These are phyloP conservation scores for Pseudopithomyces chartarum DNA, from an alignment of 2,329 filamentous ascomycete species.

Conservation along the genomic window DNA sequence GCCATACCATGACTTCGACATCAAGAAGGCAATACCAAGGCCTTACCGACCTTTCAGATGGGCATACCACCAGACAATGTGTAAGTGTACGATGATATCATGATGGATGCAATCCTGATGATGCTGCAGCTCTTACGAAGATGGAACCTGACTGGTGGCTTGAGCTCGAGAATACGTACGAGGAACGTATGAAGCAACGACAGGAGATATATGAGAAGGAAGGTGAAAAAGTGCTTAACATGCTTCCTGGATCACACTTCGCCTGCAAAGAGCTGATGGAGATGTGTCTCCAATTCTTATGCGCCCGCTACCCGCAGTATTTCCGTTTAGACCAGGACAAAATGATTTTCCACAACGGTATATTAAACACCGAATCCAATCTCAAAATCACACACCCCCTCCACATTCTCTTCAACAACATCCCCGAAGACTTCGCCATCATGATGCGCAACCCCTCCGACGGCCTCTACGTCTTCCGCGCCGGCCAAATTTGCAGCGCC, in stretches of 20 bases:
- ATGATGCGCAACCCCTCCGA: constrained; percentile 72
- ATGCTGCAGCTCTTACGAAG: constrained; percentile 69
- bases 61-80: constrained; percentile 91
- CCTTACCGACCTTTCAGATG: constrained; percentile 84
- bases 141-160: constrained; percentile 86
- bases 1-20: constrained; percentile 68
- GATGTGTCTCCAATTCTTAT: constrained; percentile 81
- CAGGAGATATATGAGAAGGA: constrained; percentile 67
- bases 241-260: constrained; percentile 75
- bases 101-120: constrained; percentile 8
- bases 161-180: constrained; percentile 80
- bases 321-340: constrained; percentile 65
- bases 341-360: constrained; percentile 68
- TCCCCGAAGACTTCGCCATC: constrained; percentile 84
- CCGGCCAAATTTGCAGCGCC: constrained; percentile 77
- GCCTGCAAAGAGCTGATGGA: constrained; percentile 89
- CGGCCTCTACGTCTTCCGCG: constrained; percentile 75
- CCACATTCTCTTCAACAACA: constrained; percentile 72
- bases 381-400: constrained; percentile 69
- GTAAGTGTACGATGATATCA: constrained; percentile 56
- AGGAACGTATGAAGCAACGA: constrained; percentile 69
- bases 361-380: constrained; percentile 67
- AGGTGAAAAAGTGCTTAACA: constrained; percentile 67
- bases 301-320: constrained; percentile 74
- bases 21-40: constrained; percentile 69